Conservation (phyloP, 108 stramenopile genomes). For the Hondaea fermentalgiana region DNA sequence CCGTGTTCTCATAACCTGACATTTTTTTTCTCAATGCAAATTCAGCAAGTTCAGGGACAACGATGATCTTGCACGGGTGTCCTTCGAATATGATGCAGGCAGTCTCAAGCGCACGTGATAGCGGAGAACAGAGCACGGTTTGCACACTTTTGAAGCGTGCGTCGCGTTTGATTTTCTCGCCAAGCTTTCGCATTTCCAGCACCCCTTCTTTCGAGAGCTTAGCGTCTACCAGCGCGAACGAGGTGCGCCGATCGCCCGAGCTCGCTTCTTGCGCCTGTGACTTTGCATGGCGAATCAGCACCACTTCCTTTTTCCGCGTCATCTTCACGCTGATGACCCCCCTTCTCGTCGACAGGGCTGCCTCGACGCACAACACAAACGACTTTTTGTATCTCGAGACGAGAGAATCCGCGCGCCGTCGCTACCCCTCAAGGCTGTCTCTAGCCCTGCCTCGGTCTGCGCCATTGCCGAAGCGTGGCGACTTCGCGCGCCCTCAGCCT, state of each 20-base stretch:
- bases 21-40: background rate
- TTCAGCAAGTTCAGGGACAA: background rate
- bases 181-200: background rate
- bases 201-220: background rate
- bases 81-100: background rate
- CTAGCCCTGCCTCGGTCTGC: too few species aligned
- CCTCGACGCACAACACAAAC: background rate
- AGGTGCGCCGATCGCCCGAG: background rate
- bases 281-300: constrained; percentile 10
- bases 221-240: background rate
- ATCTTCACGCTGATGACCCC: background rate
- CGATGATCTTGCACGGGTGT: background rate
- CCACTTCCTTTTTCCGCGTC: background rate
- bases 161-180: background rate
- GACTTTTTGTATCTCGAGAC: background rate
- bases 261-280: background rate
- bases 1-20: constrained; percentile 12
- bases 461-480: too few species aligned
- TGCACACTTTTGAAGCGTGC: background rate
- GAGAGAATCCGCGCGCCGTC: too few species aligned
- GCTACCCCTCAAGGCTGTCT: too few species aligned
- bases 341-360: background rate
- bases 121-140: background rate
- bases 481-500: too few species aligned
- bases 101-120: background rate